These are phyloP conservation scores for Daldinia grandis DNA, from an alignment of 495 filamentous ascomycete species.

Conservation along the genomic window DNA sequence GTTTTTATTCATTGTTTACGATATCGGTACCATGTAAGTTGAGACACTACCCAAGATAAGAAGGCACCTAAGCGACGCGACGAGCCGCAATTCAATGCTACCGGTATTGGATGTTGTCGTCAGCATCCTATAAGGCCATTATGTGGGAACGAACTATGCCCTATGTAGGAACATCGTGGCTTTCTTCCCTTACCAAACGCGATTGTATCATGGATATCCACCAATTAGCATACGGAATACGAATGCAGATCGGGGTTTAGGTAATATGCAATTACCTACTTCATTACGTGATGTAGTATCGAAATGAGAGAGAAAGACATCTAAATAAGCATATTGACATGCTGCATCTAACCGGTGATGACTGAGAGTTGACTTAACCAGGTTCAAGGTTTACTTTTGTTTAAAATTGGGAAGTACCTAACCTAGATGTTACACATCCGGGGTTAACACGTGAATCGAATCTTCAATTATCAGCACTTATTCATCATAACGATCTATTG, in stretches of 20 bases:
- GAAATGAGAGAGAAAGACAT: conserved; percentile 5
- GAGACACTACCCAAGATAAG: background rate
- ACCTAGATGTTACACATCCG: background rate
- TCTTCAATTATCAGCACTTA: background rate
- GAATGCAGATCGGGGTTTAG: background rate
- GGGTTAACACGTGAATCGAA: background rate
- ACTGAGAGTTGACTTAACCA: background rate
- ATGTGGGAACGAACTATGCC: background rate
- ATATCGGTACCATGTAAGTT: too few species aligned
- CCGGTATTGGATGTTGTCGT: background rate
- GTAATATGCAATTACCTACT: background rate
- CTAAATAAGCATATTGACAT: conserved; percentile 8
- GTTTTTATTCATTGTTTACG: background rate
- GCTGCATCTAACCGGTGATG: background rate
- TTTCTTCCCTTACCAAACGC: background rate
- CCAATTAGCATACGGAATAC: conserved; percentile 1
- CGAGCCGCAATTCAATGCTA: background rate
- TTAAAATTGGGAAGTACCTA: too few species aligned
- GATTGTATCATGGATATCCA: background rate
- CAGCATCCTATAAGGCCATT: background rate
- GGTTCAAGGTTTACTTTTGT: too few species aligned
- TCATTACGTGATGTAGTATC: background rate
- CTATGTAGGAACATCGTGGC: background rate
- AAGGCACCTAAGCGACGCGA: background rate
- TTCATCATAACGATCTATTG: background rate